These are phyloP conservation scores for Hanseniaspora taiwanica DNA, from an alignment of 805 yeast species.

Conservation along the genomic window DNA sequence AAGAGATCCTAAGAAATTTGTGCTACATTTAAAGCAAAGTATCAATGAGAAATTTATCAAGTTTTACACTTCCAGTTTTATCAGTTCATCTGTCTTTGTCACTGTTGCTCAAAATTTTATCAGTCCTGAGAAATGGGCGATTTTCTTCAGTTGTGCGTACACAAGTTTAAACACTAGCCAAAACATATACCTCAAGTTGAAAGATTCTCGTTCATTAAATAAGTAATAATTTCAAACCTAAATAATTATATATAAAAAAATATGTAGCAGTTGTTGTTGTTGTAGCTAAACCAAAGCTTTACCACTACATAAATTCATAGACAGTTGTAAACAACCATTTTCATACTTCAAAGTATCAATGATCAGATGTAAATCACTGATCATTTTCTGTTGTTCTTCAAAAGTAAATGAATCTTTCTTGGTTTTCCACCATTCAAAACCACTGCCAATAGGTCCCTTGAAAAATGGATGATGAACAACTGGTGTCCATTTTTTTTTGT, in stretches of 20 bases:
- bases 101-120: constrained; percentile 13
- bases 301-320: not conserved
- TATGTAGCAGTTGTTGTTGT: too few species aligned
- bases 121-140: constrained; percentile 14
- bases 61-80: constrained; percentile 11
- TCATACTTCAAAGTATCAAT: not conserved
- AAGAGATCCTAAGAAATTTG: not conserved
- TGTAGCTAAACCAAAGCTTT: too few species aligned
- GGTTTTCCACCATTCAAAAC: not conserved
- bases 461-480: too few species aligned
- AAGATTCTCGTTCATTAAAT: not conserved
- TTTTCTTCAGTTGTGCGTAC: constrained; percentile 15
- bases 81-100: constrained; percentile 12
- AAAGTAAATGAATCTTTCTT: not conserved
- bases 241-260: not conserved
- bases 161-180: constrained; percentile 13
- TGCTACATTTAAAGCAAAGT: constrained; percentile 5
- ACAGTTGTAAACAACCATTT: not conserved
- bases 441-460: too few species aligned
- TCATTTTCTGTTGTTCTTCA: not conserved
- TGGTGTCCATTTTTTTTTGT: too few species aligned
- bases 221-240: not conserved
- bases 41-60: constrained; percentile 9
- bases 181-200: constrained; percentile 12
- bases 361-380: not conserved